Percentiles rank a stretch among this genome's conserved stretches.
These are phyloP conservation scores for Blumeria graminis DNA, from an alignment of 2,329 filamentous ascomycete genomes.

Conservation along the genomic window DNA sequence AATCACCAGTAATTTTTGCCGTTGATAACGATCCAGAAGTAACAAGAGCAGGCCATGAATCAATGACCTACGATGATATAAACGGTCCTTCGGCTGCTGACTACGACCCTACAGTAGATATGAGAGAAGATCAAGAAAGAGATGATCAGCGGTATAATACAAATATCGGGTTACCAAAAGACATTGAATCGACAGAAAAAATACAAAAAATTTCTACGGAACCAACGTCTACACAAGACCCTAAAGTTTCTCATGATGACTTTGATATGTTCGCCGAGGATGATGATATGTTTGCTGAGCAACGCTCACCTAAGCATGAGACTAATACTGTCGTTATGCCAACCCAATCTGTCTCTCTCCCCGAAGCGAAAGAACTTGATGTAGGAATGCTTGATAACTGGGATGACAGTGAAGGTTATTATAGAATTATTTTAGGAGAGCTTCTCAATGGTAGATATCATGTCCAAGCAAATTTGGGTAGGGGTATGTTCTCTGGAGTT, in stretches of 20 bases:
- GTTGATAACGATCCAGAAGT: conserved; percentile 43
- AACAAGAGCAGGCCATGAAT: conserved; percentile 31
- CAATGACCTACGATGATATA: conserved; percentile 20
- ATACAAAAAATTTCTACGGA: conserved; percentile 31
- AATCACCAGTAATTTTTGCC: conserved; percentile 24
- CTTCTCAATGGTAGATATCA: conserved; percentile 75
- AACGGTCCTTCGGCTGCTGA: conserved; percentile 79
- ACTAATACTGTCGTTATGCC: neutral
- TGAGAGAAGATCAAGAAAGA: conserved; percentile 57
- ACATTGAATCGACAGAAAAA: conserved; percentile 28
- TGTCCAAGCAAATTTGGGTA: conserved; percentile 65
- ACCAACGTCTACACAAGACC: conserved; percentile 18
- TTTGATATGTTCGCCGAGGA: conserved; percentile 77
- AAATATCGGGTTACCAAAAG: conserved; percentile 27
- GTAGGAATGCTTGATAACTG: conserved; percentile 71
- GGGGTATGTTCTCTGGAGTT: conserved; percentile 94
- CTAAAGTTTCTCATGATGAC: conserved; percentile 31
- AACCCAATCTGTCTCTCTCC: conserved; percentile 16
- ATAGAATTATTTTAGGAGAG: conserved; percentile 83
- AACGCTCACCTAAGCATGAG: conserved; percentile 17
- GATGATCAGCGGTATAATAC: conserved; percentile 39
- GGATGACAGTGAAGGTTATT: conserved; percentile 90
- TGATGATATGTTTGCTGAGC: conserved; percentile 37
- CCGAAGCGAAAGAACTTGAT: conserved; percentile 30
- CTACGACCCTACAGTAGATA: conserved; percentile 73